Evolutionary conservation across 2,329 filamentous ascomycete genomes (phyloP).

Genomic region (Fusarium bulbicola): DNA sequence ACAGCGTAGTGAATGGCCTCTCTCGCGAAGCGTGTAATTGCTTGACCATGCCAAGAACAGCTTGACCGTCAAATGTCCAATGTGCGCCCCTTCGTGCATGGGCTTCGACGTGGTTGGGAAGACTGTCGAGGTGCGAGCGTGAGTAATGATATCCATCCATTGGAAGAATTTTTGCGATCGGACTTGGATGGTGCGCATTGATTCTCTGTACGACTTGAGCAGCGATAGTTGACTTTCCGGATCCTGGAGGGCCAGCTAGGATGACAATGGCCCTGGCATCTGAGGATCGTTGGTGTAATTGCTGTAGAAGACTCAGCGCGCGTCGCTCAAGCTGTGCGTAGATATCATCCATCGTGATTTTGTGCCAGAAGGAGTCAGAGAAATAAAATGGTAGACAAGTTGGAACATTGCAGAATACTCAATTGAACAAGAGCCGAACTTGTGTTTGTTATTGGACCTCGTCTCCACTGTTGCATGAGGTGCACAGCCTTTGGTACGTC

Average conservation of each 20-base stretch:
- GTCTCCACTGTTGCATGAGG: not conserved
- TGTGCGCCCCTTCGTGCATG: not conserved
- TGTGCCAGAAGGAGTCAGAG: rapidly evolving
- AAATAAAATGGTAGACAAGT: not conserved
- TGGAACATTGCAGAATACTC: not conserved
- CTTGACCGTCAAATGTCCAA: not conserved
- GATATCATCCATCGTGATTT: not conserved
- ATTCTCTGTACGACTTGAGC: not conserved
- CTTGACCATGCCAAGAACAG: not conserved
- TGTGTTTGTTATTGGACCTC: not conserved
- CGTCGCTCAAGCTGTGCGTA: not conserved
- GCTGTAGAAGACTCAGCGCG: rapidly evolving
- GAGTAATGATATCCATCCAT: not conserved
- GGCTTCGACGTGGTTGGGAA: not conserved
- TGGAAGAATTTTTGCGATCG: not conserved
- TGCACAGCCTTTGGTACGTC: too few species aligned
- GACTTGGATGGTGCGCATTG: rapidly evolving
- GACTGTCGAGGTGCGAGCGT: not conserved
- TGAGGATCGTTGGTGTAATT: not conserved
- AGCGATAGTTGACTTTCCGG: not conserved
- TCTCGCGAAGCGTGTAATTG: not conserved
- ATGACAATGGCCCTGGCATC: not conserved
- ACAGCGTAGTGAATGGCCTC: not conserved
- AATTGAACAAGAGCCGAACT: not conserved
- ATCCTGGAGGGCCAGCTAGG: not conserved